phyloP scores from a whole-genome alignment of 2,329 filamentous ascomycete genomes.

The Cercospora beticola region DNA sequence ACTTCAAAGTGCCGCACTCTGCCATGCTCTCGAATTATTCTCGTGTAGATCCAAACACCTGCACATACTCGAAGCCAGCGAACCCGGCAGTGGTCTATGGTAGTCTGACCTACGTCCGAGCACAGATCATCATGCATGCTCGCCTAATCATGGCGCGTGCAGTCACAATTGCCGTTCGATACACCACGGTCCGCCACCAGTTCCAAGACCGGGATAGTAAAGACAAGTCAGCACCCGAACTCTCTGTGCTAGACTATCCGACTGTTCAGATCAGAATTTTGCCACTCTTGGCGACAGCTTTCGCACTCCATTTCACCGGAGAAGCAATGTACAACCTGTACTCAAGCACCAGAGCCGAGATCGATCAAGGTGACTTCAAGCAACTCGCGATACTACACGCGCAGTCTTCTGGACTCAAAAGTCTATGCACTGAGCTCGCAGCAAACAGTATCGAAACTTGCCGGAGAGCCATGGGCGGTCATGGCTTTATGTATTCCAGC shows the following conservation, averaged over 20 bases:
- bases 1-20: conserved; percentile 49
- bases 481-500: conserved; percentile 55
- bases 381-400: conserved; percentile 54
- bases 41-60: conserved; percentile 48
- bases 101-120: conserved; percentile 51
- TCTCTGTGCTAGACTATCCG: conserved; percentile 54
- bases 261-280: conserved; percentile 56
- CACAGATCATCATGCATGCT: conserved; percentile 52
- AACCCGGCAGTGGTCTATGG: conserved; percentile 54
- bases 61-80: conserved; percentile 47
- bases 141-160: conserved; percentile 54
- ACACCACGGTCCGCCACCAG: conserved; percentile 51
- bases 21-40: conserved; percentile 53
- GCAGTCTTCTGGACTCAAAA: conserved; percentile 56
- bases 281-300: conserved; percentile 54
- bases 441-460: conserved; percentile 57
- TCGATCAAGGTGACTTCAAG: conserved; percentile 53
- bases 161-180: conserved; percentile 54
- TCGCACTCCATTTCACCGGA: conserved; percentile 50
- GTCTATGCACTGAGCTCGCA: conserved; percentile 53
- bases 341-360: conserved; percentile 45
- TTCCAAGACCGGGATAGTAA: conserved; percentile 52
- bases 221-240: conserved; percentile 40
- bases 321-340: conserved; percentile 55
- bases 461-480: conserved; percentile 54